A percentile compares a stretch with the other conserved stretches of the same genome.
These are phyloP conservation scores for Globisporangium parvum DNA, from an alignment of 352 stramenopile species.

Conservation along the genomic window DNA sequence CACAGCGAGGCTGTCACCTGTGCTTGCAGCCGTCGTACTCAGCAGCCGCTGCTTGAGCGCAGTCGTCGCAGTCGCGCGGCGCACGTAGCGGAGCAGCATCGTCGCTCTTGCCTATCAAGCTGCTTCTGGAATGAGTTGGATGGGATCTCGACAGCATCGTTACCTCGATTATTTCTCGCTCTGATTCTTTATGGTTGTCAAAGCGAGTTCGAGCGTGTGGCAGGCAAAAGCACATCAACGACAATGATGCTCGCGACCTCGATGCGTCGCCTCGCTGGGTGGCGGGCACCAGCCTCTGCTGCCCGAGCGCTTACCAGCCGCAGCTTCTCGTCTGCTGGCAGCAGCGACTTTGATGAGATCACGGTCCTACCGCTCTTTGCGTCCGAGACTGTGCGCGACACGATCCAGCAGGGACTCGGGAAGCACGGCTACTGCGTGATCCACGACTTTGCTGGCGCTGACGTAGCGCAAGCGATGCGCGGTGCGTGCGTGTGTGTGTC, in stretches of 20 bases:
- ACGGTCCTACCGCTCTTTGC: slow-evolving; percentile 39
- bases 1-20: slow-evolving; percentile 7
- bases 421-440: slow-evolving; percentile 37
- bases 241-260: not conserved
- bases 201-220: not conserved
- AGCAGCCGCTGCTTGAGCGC: slow-evolving; percentile 1
- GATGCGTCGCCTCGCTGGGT: not conserved
- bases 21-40: not conserved
- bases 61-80: not conserved
- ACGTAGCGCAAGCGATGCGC: slow-evolving; percentile 34
- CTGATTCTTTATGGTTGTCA: not conserved
- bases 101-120: not conserved
- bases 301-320: not conserved
- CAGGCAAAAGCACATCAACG: not conserved
- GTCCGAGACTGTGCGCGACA: slow-evolving; percentile 23
- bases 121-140: not conserved
- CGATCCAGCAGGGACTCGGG: slow-evolving; percentile 31
- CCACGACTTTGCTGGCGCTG: slow-evolving; percentile 28
- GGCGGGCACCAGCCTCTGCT: not conserved
- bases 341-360: slow-evolving; percentile 20
- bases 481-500: slow-evolving; percentile 6
- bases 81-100: not conserved
- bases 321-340: slow-evolving; percentile 8
- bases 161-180: not conserved
- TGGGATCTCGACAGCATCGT: no score